Base-by-base conservation (phyloP, 768 basidiomycete genomes). In the Strobilomyces confusus region DNA sequence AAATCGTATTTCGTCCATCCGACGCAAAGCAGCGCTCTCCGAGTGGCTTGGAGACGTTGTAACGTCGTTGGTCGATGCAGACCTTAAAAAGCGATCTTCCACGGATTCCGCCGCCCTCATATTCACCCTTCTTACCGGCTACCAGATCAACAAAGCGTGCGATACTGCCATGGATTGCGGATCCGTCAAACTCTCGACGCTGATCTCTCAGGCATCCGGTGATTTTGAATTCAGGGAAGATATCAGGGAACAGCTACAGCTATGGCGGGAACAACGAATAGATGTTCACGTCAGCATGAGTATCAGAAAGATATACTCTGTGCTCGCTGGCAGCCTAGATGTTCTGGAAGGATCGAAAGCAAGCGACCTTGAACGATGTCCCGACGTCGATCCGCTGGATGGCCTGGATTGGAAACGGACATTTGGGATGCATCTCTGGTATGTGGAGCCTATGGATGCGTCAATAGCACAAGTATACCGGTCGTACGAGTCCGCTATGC, bases 381-480 rank as follows among this genome's bases (percentile, higher is more conserved):
- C 74, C 13, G 83, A 86, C 51, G 64, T 91, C 25, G 73, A 81
- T 51, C 74, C 97, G 5, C 75, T 83, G 17, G 74, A 84, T 48
- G 88, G 82, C 0, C 70, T 98, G 49, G 95, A 97, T 66, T 99
- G 97, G 97, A 95, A 93, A 68, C 83, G 93, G 19, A 86, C 86
- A 1, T 90, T 98, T 65, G 97, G 92, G 3, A 72, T 98, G 41
- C 86, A 86, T 56, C 72, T 98, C 30, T 99, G 97, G 97, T 98
- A 86, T 67, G 84, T 83, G 1, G 78, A 85, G 40, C 77, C 82
- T 3, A 76, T 92, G 58, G 80, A 89, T 54, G 78, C 86, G 3
- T 75, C 89, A 5, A 81, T 93, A 53, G 74, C 81, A 2, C 80
- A 87, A 40, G 85, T 86, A 1, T 84, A 91, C 59, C 69, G 76